Percentiles rank a stretch among this genome's conserved stretches.
phyloP scores from a whole-genome alignment of 2,329 filamentous ascomycete genomes.

The Orbilia blumenaviensis region DNA sequence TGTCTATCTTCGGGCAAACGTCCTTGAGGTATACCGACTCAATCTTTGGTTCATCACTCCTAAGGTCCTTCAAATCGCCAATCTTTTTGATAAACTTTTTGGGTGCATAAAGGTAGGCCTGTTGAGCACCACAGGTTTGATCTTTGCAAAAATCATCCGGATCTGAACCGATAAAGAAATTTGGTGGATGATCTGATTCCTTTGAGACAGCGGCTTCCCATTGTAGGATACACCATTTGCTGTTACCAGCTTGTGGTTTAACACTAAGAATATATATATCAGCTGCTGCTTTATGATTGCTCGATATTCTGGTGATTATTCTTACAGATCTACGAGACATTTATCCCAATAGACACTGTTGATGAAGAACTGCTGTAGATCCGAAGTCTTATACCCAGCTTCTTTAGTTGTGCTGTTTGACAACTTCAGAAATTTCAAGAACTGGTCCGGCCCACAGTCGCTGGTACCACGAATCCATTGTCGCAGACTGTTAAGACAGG shows the following conservation, averaged over 20 bases:
- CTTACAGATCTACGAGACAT: constrained; percentile 40
- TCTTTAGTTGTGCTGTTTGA: constrained; percentile 26
- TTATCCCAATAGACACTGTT: constrained; percentile 41
- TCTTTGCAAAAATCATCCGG: constrained; percentile 32
- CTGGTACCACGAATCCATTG: constrained; percentile 32
- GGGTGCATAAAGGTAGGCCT: constrained; percentile 24
- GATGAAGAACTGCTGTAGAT: constrained; percentile 46
- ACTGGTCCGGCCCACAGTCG: not conserved
- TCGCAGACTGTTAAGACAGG: constrained; percentile 28
- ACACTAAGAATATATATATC: not conserved
- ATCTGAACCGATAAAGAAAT: not conserved
- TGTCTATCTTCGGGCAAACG: constrained; percentile 27
- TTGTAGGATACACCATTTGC: constrained; percentile 33
- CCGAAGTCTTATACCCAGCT: constrained; percentile 12
- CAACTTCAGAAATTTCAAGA: constrained; percentile 13
- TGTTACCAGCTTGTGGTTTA: constrained; percentile 30
- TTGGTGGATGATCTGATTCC: not conserved
- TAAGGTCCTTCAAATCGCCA: not conserved
- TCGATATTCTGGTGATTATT: no score
- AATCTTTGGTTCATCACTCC: not conserved
- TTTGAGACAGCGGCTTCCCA: not conserved
- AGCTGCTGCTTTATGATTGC: not conserved
- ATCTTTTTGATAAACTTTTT: constrained; percentile 11
- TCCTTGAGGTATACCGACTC: constrained; percentile 13
- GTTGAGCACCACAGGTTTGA: constrained; percentile 32